These are phyloP conservation scores for Tuber brumale DNA, from an alignment of 495 filamentous ascomycete genomes.

Conservation along the genomic window DNA sequence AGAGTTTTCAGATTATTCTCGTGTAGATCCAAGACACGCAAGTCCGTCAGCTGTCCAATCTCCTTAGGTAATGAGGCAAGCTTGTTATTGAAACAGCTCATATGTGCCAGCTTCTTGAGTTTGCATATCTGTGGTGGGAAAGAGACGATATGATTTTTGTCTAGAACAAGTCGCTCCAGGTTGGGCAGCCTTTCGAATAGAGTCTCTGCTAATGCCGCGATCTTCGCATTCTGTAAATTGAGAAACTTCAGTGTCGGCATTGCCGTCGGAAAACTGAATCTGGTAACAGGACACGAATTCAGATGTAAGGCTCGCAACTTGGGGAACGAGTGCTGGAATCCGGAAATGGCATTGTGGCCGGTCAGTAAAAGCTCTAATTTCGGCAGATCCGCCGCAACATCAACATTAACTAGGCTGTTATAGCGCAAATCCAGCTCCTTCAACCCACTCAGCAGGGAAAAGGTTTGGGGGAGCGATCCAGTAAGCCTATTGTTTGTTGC, in stretches of 20 bases:
- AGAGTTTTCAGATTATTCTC: conserved; percentile 86
- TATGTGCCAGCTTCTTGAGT: conserved; percentile 73
- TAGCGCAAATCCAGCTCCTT: conserved; percentile 91
- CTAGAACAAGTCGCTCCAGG: conserved; percentile 76
- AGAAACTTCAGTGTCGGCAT: conserved; percentile 76
- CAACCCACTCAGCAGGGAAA: conserved; percentile 64
- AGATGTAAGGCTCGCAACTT: conserved; percentile 75
- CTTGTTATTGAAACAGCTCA: conserved; percentile 88
- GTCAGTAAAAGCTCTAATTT: conserved; percentile 77
- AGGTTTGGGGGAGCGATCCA: conserved; percentile 62
- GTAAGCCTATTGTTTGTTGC: conserved; percentile 88
- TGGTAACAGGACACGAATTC: conserved; percentile 88
- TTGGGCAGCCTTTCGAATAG: conserved; percentile 82
- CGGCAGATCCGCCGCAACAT: conserved; percentile 73
- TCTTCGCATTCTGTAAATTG: conserved; percentile 79
- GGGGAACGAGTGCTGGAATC: conserved; percentile 77
- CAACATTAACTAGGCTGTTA: conserved; percentile 79
- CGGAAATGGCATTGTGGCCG: conserved; percentile 84
- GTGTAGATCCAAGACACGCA: conserved; percentile 76
- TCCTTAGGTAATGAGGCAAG: conserved; percentile 74
- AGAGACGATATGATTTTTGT: conserved; percentile 92
- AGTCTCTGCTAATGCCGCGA: conserved; percentile 74
- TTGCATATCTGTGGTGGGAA: conserved; percentile 77
- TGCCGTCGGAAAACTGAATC: conserved; percentile 71
- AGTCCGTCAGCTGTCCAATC: conserved; percentile 75